Conservation (phyloP, 2,329 filamentous ascomycete species). For the Xylaria sp. region DNA sequence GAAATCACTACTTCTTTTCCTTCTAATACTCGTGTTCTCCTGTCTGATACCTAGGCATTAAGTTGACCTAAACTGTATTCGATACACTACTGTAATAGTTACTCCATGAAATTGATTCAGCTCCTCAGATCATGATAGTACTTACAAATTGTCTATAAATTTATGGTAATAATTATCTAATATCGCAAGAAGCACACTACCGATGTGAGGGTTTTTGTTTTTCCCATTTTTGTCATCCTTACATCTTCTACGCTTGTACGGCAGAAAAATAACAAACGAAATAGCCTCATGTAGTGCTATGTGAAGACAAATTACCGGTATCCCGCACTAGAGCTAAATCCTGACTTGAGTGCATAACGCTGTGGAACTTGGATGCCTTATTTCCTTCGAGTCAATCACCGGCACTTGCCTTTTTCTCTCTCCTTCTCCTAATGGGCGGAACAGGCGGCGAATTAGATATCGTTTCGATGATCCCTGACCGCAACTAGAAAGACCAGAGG, state of each 20-base stretch:
- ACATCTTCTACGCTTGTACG: conserved; percentile 8
- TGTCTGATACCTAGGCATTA: neutral
- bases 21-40: neutral
- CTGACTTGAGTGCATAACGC: conserved; percentile 22
- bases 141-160: neutral
- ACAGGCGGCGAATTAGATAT: conserved; percentile 25
- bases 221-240: conserved; percentile 18
- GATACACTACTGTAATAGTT: neutral
- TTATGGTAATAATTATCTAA: neutral
- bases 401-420: neutral
- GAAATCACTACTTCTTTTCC: neutral
- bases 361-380: conserved; percentile 30
- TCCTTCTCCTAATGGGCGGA: neutral
- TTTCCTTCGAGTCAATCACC: neutral
- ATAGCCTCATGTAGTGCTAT: conserved; percentile 31
- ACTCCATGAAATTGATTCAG: neutral
- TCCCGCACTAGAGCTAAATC: conserved; percentile 5
- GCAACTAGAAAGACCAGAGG: conserved; percentile 4
- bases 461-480: conserved; percentile 6
- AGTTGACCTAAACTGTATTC: neutral
- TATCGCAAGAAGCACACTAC: conserved; percentile 10
- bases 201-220: conserved; percentile 12
- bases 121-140: neutral
- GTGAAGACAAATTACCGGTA: conserved; percentile 8
- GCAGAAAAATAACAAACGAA: neutral